These are phyloP conservation scores for Rubroboletus pulcherrimus DNA, from an alignment of 768 basidiomycete genomes.

Conservation along the genomic window DNA sequence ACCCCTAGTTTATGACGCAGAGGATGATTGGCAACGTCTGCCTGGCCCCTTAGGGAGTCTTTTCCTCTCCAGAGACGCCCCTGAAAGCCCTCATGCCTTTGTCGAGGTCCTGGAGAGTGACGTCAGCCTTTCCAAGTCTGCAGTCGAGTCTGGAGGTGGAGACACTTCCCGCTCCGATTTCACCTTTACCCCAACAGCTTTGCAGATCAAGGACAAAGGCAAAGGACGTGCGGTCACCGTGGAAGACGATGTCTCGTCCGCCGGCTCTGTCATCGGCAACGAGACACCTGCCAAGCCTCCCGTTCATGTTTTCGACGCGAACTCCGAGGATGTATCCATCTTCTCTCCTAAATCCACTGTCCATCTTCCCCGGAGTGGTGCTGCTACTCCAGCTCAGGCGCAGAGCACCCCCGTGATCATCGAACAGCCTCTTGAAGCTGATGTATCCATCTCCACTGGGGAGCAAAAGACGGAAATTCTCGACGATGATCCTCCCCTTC, in stretches of 20 bases:
- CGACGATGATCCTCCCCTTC: slow-evolving; percentile 48
- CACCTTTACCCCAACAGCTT: slow-evolving; percentile 14
- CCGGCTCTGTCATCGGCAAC: slow-evolving; percentile 37
- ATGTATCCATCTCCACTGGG: slow-evolving; percentile 3
- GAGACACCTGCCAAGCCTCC: slow-evolving; percentile 53
- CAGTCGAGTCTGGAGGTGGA: slow-evolving; percentile 31
- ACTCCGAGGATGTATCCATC: slow-evolving; percentile 26
- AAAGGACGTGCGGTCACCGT: slow-evolving; percentile 29
- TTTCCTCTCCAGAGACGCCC: slow-evolving; percentile 32
- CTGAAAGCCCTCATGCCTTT: slow-evolving; percentile 56
- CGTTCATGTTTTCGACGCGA: slow-evolving; percentile 54
- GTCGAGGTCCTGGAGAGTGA: slow-evolving; percentile 54
- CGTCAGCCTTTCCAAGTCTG: slow-evolving; percentile 30
- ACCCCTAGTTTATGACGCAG: slow-evolving; percentile 44
- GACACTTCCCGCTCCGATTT: slow-evolving; percentile 28
- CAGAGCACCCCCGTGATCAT: slow-evolving; percentile 40
- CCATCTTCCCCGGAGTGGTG: slow-evolving; percentile 18
- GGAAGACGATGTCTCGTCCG: slow-evolving; percentile 36
- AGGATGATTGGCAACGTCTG: slow-evolving; percentile 66
- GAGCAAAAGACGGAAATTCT: slow-evolving; percentile 11
- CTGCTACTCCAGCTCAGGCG: slow-evolving; percentile 32
- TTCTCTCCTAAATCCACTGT: slow-evolving; percentile 14
- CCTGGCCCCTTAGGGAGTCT: slow-evolving; percentile 40
- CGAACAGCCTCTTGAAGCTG: slow-evolving; percentile 20
- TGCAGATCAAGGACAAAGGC: slow-evolving; percentile 49